These are phyloP conservation scores for Meredithiella fracta DNA, from an alignment of 2,329 filamentous ascomycete species.

Conservation along the genomic window DNA sequence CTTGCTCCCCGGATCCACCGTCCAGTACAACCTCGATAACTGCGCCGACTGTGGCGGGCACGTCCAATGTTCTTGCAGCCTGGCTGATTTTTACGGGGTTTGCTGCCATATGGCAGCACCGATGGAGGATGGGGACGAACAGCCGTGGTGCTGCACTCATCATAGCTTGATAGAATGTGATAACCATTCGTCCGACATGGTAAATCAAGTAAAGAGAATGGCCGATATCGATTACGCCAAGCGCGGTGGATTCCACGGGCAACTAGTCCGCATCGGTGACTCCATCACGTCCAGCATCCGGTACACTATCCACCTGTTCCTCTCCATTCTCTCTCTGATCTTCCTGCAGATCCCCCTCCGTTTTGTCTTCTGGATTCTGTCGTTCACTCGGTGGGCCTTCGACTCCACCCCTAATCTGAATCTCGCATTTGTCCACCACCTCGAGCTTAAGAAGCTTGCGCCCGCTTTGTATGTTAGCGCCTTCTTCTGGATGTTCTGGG, in stretches of 20 bases:
- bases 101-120: conserved; percentile 4
- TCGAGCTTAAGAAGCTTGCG: not conserved
- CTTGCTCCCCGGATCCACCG: not conserved
- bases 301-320: not conserved
- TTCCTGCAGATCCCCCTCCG: not conserved
- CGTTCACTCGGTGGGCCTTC: not conserved
- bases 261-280: not conserved
- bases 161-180: not conserved
- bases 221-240: not conserved
- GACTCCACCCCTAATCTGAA: not conserved
- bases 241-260: not conserved
- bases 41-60: not conserved
- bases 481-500: not conserved
- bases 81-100: not conserved
- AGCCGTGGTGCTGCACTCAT: not conserved
- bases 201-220: not conserved
- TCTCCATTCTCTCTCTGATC: not conserved
- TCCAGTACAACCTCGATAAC: not conserved
- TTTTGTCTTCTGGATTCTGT: not conserved
- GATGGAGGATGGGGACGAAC: not conserved
- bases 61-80: not conserved
- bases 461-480: not conserved
- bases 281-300: not conserved
- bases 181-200: not conserved
- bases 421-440: not conserved